phyloP scores from a whole-genome alignment of 1,284 basidiomycete genomes.

The Exobasidium cylindrosporum region DNA sequence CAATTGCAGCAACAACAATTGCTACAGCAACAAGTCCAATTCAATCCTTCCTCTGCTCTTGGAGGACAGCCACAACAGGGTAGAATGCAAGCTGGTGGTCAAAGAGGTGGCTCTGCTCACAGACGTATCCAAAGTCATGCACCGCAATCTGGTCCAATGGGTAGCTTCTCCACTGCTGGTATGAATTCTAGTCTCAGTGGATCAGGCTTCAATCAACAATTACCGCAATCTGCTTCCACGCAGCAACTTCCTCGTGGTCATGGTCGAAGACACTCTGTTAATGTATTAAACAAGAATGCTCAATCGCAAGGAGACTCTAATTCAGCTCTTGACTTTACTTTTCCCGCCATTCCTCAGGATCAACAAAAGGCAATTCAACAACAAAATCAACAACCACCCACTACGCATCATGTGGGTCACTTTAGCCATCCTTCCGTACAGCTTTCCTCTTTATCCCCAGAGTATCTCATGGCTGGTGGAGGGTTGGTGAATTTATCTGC shows the following conservation, averaged over 20 bases:
- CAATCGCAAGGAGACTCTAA: conserved; percentile 30
- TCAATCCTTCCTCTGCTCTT: conserved; percentile 23
- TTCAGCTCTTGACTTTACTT: conserved; percentile 34
- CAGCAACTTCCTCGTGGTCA: conserved; percentile 65
- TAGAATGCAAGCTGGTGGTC: conserved; percentile 11
- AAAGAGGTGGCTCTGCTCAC: conserved; percentile 58
- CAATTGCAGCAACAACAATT: conserved; percentile 57
- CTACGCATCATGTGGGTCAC: conserved; percentile 21
- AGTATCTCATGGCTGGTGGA: conserved; percentile 53
- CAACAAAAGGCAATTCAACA: conserved; percentile 15
- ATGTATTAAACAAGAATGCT: conserved; percentile 62
- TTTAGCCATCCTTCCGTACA: conserved; percentile 49
- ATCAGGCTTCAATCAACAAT: background rate
- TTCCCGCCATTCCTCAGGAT: conserved; percentile 16
- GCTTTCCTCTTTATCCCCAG: conserved; percentile 44
- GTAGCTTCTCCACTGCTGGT: conserved; percentile 56
- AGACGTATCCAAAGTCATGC: conserved; percentile 78
- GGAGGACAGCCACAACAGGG: conserved; percentile 18
- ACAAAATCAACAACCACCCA: conserved; percentile 1
- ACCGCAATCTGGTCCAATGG: conserved; percentile 65
- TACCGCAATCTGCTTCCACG: conserved; percentile 1
- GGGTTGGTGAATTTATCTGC: conserved; percentile 43
- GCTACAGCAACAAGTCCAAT: conserved; percentile 54
- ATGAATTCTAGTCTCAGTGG: conserved; percentile 19
- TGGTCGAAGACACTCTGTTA: conserved; percentile 87